Evolutionary conservation across 2,329 filamentous ascomycete species (phyloP), one percentile per base, ranked within the genome.

Genomic region (Arthroderma sp.): DNA sequence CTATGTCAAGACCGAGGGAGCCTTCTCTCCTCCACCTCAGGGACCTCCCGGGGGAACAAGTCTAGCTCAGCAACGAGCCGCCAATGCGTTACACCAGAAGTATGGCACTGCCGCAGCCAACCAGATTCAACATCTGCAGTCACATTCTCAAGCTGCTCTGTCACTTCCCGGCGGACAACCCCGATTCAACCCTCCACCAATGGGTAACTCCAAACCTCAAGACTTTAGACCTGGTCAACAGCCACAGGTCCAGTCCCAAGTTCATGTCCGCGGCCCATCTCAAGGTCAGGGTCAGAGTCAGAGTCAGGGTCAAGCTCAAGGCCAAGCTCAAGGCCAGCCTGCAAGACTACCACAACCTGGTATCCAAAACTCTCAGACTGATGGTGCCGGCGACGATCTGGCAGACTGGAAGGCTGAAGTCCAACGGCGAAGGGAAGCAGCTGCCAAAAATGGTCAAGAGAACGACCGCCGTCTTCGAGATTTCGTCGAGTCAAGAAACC

Each of bases 311-410:
- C 62, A 70, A 43, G 74, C 73, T 44, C 73, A 73, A 41, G 68
- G 69, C 55, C 66, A 68, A 21, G 63, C 67, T 9, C 70, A 70
- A 60, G n/a, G 21, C 6, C 39, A 41, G 9, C 63, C 67, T 51
- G 66, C 71, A 37, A 37, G 37, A 28, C 9, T 54, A 23, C n/a
- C 33, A 19, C 72, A 74, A 55, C 68, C 73, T 25, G 73, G 72
- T 13, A 64, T 78, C 55, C 69, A 71, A 53, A 75, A 76, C 52
- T 73, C 83, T 23, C 87, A 96, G 70, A 85, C 85, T 13, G 91
- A 97, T 67, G 91, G 91, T 54, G 75, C 86, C 33, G 76, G 71
- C 52, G 85, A 84, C 61, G 78, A 79, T 2, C 71, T 81, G 43
- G 80, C 81, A 4, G 76, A 81, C 49, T 78, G 76, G 75, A 73